Conservation (phyloP, 2,329 filamentous ascomycete species). For the Ophiostoma australiae region DNA sequence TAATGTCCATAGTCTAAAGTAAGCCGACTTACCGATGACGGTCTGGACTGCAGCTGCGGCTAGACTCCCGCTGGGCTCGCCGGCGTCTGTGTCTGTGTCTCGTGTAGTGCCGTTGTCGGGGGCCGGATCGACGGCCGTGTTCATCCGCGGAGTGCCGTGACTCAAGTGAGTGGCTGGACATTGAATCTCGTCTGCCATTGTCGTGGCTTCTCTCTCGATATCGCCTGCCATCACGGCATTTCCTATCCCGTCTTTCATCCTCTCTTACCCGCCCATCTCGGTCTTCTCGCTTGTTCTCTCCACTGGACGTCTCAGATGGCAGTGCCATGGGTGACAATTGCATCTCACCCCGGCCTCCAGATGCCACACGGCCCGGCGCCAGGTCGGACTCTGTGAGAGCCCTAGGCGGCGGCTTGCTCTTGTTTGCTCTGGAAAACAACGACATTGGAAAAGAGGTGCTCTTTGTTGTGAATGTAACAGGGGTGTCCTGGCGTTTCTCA, state of each 20-base stretch:
- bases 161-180: background rate
- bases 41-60: constrained; percentile 17
- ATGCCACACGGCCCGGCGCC: background rate
- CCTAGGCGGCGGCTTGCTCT: background rate
- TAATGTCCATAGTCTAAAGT: background rate
- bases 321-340: constrained; percentile 10
- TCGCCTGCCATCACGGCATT: background rate
- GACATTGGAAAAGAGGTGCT: constrained; percentile 5
- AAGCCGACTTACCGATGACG: constrained; percentile 9
- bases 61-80: constrained; percentile 18
- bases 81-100: constrained; percentile 12
- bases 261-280: background rate
- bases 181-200: background rate
- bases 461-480: background rate
- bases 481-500: background rate
- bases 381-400: background rate
- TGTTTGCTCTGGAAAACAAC: background rate
- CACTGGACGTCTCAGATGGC: constrained; percentile 24
- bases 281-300: background rate
- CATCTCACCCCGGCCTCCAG: background rate
- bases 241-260: background rate
- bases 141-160: background rate
- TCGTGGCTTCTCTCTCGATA: background rate
- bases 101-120: background rate
- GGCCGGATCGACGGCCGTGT: background rate